phyloP scores from a whole-genome alignment of 2,329 filamentous ascomycete genomes.

The Xylariaceae sp. region DNA sequence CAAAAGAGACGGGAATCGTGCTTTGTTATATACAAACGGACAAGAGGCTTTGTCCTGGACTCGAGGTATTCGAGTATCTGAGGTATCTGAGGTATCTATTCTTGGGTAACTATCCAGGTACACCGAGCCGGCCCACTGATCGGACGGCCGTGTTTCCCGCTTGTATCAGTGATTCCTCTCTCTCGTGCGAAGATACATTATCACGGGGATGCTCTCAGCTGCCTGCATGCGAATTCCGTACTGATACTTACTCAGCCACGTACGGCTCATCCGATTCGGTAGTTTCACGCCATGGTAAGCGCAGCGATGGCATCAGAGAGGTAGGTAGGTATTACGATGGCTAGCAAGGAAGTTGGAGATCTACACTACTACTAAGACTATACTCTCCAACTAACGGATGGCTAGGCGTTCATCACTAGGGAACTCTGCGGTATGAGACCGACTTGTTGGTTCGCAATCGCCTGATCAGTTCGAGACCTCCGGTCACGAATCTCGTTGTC shows the following conservation, averaged over 20 bases:
- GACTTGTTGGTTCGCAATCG: neutral
- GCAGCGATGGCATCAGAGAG: constrained; percentile 1
- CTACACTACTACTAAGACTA: neutral
- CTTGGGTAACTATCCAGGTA: constrained; percentile 5
- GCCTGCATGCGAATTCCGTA: neutral
- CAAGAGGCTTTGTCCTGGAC: neutral
- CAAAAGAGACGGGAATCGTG: neutral
- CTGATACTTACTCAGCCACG: constrained; percentile 12
- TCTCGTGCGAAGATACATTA: constrained; percentile 6
- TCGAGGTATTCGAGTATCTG: too few relatives aligned
- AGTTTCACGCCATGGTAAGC: constrained; percentile 12
- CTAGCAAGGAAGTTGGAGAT: neutral
- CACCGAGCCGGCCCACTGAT: neutral
- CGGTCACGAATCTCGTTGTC: neutral
- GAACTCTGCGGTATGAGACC: neutral
- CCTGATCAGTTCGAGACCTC: neutral
- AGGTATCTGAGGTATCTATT: neutral
- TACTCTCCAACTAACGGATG: neutral
- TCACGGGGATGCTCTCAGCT: constrained; percentile 2
- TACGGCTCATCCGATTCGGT: constrained; percentile 6
- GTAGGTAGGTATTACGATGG: neutral
- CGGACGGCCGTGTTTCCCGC: neutral
- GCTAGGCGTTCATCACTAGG: neutral
- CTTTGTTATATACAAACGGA: constrained; percentile 3
- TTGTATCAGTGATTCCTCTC: neutral